phyloP scores from a whole-genome alignment of 2,329 filamentous ascomycete species.

The Coniella lustricola region DNA sequence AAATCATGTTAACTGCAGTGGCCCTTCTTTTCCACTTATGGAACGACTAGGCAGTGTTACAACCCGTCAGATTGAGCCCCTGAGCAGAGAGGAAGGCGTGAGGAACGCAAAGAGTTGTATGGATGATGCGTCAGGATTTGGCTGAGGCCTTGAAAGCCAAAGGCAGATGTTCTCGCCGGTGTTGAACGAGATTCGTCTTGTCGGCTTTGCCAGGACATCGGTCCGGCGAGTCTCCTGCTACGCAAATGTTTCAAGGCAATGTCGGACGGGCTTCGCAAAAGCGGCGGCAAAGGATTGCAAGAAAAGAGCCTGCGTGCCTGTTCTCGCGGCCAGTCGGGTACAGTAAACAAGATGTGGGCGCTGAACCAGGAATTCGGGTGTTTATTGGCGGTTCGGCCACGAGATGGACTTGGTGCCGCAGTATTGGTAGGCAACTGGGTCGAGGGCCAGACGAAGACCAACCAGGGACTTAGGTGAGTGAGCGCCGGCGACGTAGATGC shows the following conservation, averaged over 20 bases:
- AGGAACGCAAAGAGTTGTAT: not conserved
- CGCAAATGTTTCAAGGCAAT: not conserved
- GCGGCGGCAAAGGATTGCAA: not conserved
- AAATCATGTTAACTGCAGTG: slow-evolving; percentile 12
- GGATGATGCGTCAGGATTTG: not conserved
- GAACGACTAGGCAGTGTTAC: not conserved
- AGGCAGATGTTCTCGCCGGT: slow-evolving; percentile 5
- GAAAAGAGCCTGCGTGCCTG: not conserved
- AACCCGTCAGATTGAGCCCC: slow-evolving; percentile 12
- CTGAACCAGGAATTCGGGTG: slow-evolving; percentile 5
- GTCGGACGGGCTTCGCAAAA: not conserved
- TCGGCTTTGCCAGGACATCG: slow-evolving; percentile 12
- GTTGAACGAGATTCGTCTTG: slow-evolving; percentile 11
- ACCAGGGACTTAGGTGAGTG: not conserved
- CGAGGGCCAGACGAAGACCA: not conserved
- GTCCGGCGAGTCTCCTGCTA: not conserved
- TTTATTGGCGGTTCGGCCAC: slow-evolving; percentile 11
- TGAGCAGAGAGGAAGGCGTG: no score
- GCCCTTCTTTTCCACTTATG: not conserved
- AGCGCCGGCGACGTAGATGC: not conserved
- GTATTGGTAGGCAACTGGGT: slow-evolving; percentile 4
- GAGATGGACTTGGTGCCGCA: not conserved
- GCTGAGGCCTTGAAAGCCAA: slow-evolving; percentile 9
- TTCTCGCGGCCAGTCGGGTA: not conserved
- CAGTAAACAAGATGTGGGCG: slow-evolving; percentile 1